Conservation (phyloP, 2,329 filamentous ascomycete species). For the Metarhizium rileyi region DNA sequence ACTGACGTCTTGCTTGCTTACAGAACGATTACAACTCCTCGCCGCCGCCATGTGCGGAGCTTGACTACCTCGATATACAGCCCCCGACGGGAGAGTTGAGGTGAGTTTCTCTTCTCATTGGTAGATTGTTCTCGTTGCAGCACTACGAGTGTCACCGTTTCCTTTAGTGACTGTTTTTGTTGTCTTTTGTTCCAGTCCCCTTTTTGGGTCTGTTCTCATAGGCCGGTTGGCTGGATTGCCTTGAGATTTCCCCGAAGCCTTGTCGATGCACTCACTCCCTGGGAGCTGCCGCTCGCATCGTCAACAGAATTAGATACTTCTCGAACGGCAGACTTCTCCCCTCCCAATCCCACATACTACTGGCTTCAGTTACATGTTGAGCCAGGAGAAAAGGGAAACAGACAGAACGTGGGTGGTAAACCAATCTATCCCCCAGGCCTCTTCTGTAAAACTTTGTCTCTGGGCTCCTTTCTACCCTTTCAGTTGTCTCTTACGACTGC, state of each 20-base stretch:
- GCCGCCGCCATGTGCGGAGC: conserved; percentile 33
- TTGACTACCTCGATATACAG: conserved; percentile 45
- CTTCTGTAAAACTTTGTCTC: background rate
- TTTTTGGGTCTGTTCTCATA: background rate
- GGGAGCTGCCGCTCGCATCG: background rate
- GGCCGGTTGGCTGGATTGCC: background rate
- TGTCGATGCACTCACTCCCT: background rate
- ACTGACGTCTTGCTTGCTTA: conserved; percentile 18
- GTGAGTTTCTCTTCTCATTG: conserved; percentile 30
- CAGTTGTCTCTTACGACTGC: background rate
- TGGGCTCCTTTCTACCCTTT: background rate
- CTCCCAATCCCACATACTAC: no score
- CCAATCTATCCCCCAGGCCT: no score
- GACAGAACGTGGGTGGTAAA: no score
- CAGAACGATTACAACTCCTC: conserved; percentile 47
- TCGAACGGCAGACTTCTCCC: background rate
- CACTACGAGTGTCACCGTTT: conserved; percentile 7
- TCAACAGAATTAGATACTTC: background rate
- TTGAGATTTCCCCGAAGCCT: background rate
- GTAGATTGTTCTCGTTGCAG: conserved; percentile 10
- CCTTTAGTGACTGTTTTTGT: background rate
- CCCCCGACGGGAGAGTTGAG: conserved; percentile 42
- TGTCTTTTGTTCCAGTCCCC: background rate
- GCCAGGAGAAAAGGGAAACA: background rate
- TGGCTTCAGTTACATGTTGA: background rate